These are phyloP conservation scores for Fusarium haematococcum DNA, from an alignment of 2,329 filamentous ascomycete genomes.

Conservation along the genomic window DNA sequence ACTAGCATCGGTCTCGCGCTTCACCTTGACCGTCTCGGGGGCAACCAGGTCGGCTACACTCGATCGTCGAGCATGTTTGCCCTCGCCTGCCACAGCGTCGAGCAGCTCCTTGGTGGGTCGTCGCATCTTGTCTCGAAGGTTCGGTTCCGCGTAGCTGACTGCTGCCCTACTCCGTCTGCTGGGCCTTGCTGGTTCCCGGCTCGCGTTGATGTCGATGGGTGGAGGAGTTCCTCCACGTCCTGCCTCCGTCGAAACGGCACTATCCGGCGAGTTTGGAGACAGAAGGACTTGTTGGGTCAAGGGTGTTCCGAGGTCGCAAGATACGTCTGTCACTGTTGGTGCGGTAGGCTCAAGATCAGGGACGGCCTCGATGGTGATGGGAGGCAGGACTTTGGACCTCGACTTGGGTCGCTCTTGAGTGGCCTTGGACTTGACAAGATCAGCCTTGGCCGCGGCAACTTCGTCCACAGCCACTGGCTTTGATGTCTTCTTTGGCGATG, in stretches of 20 bases:
- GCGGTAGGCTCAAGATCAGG: constrained; percentile 29
- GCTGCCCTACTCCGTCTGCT: constrained; percentile 75
- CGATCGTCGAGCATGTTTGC: constrained; percentile 60
- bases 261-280: constrained; percentile 63
- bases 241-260: constrained; percentile 49
- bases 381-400: constrained; percentile 43
- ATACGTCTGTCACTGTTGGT: constrained; percentile 24
- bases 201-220: constrained; percentile 66
- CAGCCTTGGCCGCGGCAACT: constrained; percentile 53
- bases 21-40: constrained; percentile 46
- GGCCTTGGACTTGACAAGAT: constrained; percentile 46
- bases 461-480: constrained; percentile 53
- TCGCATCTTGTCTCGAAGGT: constrained; percentile 85
- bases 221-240: constrained; percentile 67
- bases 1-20: constrained; percentile 49
- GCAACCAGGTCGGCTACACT: constrained; percentile 50
- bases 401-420: constrained; percentile 42
- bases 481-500: constrained; percentile 66
- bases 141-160: constrained; percentile 86
- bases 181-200: constrained; percentile 69
- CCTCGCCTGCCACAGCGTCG: constrained; percentile 78
- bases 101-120: constrained; percentile 81
- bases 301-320: constrained; percentile 40
- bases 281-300: constrained; percentile 56
- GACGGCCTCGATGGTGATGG: constrained; percentile 35